Evolutionary conservation across 1,139 yeast species (phyloP), one percentile per base, ranked within the genome.

Genomic region (Pichia sp.): DNA sequence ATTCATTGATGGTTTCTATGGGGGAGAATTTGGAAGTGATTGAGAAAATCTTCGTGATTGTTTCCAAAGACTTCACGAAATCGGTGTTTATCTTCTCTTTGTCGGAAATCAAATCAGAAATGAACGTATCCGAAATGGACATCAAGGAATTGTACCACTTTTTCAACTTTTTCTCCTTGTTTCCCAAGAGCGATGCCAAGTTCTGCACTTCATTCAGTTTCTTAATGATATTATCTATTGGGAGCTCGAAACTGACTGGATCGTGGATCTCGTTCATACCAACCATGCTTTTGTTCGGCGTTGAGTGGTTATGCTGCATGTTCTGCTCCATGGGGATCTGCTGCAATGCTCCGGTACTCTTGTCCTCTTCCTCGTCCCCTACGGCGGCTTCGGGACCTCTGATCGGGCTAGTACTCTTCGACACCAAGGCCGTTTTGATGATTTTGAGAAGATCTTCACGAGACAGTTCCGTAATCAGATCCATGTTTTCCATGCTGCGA

Each of bases 11-110:
- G 8, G 47, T 16, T 49, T 56, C 59, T 8, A 56, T 51, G 10
- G 57, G 57, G 7, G 54, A 47, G 26, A 55, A 59, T 49, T 45
- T 57, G 4, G 55, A 54, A 8, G 61, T 54, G 23, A 61, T 55
- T 45, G 54, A 47, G 32, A 63, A 62, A 8, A 66, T 62, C 47
- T 60, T 62, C 2, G 64, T 47, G 2, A 66, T 60, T 4, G 68
- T 61, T 44, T 64, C 65, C 41, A 67, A 50, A 6, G 67, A 64
- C 31, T 59, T 59, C 5, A 56, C 41, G 45, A 64, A 64, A 16
- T 63, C 61, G 11, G 44, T 52, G 23, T 59, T 64, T 31, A 65
- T 36, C 7, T 32, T 49, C 6, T 54, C 40, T 49, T 62, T 58
- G 30, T 57, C 59, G 2, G 55, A 32, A 10, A 45, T 34, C n/a